These are phyloP conservation scores for Citrullus amarus DNA, from an alignment of 306 rosid species.

Conservation along the genomic window DNA sequence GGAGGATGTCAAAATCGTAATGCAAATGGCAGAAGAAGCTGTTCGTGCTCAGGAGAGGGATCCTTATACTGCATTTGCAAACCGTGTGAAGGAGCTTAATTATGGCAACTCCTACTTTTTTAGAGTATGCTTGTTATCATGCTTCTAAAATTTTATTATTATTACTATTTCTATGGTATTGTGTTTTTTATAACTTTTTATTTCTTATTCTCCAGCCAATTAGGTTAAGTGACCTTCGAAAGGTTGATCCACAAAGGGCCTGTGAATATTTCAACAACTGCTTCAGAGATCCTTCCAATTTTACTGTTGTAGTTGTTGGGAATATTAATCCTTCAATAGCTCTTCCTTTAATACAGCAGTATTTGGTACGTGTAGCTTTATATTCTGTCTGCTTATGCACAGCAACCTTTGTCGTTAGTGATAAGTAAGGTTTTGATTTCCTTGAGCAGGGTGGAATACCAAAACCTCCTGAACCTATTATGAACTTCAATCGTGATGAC, in stretches of 20 bases:
- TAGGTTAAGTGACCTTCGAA: constrained; percentile 59
- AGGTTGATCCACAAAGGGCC: constrained; percentile 81
- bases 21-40: constrained; percentile 99
- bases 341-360: constrained; percentile 80
- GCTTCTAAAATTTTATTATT: not conserved
- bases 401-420: constrained; percentile 11
- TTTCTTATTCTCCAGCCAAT: constrained; percentile 52
- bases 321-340: constrained; percentile 72
- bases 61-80: constrained; percentile 82
- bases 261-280: constrained; percentile 90
- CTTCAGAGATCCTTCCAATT: constrained; percentile 88
- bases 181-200: constrained; percentile 8
- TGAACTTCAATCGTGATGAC: constrained; percentile 69
- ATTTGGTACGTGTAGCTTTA: constrained; percentile 49
- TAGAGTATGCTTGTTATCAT: constrained; percentile 37
- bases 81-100: constrained; percentile 96
- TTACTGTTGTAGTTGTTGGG: constrained; percentile 81
- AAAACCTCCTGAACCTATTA: constrained; percentile 58
- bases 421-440: constrained; percentile 19
- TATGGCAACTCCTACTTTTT: constrained; percentile 93
- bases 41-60: constrained; percentile 94
- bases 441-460: constrained; percentile 82
- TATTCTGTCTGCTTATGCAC: constrained; percentile 10
- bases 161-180: not conserved
- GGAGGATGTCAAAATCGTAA: constrained; percentile 85